Base-by-base conservation (phyloP, 257 asterid species). In the Marsdenia floribunda region DNA sequence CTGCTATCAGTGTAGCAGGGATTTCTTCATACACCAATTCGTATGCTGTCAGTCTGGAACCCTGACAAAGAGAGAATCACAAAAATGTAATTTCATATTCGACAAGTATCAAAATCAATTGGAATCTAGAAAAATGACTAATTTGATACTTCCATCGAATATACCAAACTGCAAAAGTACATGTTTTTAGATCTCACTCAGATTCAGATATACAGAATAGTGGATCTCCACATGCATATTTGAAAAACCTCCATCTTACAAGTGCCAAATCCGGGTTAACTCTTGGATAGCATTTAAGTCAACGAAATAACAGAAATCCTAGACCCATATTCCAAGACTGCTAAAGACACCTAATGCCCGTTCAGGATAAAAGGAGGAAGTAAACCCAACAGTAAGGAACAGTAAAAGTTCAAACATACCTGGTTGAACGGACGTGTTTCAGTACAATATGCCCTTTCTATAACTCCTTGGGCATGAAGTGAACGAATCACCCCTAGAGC, bases 381-480 rank as follows among this genome's bases (percentile, higher is more conserved):
- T 19, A n/a, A 68, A 12, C 63, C 24, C 11, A 19, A 29, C 9
- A 12, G 46, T 58, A 38, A 49, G 47, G 37, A 16, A 42, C 7
- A 44, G 24, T 2, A 53, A 53, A 73, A 78, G 24, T 10, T 3
- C 22, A 54, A 71, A 59, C 90, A 82, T 76, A 90, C 99, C 82
- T 94, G 99, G 79, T 94, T 94, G 85, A 92, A 94, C 50, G 99
- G 99, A 54, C 99, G 97, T 44, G 99, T 92, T 80, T 94, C 97
- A 13, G 99, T 92, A 81, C 99, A 94, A 79, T 89, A 94, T 70
- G 96, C 97, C 83, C 96, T 87, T 85, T 85, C 96, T 40, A 94
- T 83, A 79, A 84, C 82, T 65, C 90, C 96, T 47, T 77, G 79
- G 74, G 87, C 90, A 74, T 94, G 87, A 74, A 94, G 92, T 59